These are phyloP conservation scores for Pseudocohnilembus persalinus DNA, from an alignment of 169 alveolate genomes.

Conservation along the genomic window DNA sequence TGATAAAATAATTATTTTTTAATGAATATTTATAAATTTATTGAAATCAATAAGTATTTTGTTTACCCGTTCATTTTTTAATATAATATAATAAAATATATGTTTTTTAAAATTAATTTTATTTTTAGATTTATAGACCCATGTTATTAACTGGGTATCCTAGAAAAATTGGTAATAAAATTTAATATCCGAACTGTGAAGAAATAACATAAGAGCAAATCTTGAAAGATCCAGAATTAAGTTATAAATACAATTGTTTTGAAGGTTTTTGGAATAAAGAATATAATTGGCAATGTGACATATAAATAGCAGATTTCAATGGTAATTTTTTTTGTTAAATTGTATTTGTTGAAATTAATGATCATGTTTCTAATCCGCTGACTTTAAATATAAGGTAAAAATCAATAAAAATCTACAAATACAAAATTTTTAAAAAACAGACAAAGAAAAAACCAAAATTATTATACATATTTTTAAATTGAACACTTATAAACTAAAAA, in stretches of 20 bases:
- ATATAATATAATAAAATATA: too few species aligned
- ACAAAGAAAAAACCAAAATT: not conserved
- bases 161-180: not conserved
- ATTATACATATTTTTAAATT: too few species aligned
- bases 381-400: not conserved
- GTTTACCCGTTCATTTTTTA: too few species aligned
- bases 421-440: too few species aligned
- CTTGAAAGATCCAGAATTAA: not conserved
- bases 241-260: slow-evolving; percentile 8
- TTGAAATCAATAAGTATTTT: too few species aligned
- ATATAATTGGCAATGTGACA: slow-evolving; percentile 14
- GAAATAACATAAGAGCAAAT: slow-evolving; percentile 10
- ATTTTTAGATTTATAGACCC: not conserved
- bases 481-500: too few species aligned
- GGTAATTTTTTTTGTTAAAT: slow-evolving; percentile 6
- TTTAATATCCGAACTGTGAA: not conserved
- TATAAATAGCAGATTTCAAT: slow-evolving; percentile 20
- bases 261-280: slow-evolving; percentile 14
- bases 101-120: too few species aligned
- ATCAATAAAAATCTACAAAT: too few species aligned
- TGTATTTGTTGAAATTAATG: not conserved
- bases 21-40: too few species aligned
- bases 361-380: not conserved
- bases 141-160: slow-evolving; percentile 19
- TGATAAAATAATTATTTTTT: too few species aligned